A percentile compares a stretch with the other conserved stretches of the same genome.
Evolutionary conservation across 2,329 filamentous ascomycete genomes (phyloP).

Genomic region (Ascochyta lentis): DNA sequence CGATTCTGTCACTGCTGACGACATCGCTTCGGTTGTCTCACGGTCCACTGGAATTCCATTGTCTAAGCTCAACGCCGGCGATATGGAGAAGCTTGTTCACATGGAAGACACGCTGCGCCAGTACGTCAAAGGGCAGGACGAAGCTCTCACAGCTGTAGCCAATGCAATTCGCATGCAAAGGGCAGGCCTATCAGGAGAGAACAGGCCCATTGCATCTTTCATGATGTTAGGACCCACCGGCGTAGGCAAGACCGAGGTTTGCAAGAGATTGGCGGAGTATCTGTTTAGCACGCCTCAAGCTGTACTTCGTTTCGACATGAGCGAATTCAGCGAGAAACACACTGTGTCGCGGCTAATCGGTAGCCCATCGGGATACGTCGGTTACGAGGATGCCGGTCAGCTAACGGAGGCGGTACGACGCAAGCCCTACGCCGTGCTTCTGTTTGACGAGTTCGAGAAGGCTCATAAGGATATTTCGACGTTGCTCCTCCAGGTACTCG

Average conservation of each 20-base stretch:
- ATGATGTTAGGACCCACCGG: slow-evolving; percentile 98
- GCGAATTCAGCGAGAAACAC: slow-evolving; percentile 96
- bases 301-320: slow-evolving; percentile 96
- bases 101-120: slow-evolving; percentile 91
- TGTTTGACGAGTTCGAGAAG: slow-evolving; percentile 98
- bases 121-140: slow-evolving; percentile 89
- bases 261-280: slow-evolving; percentile 93
- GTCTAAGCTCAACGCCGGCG: slow-evolving; percentile 88
- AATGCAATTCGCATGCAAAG: slow-evolving; percentile 94
- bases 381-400: slow-evolving; percentile 96
- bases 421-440: slow-evolving; percentile 91
- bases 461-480: slow-evolving; percentile 94
- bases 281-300: slow-evolving; percentile 91
- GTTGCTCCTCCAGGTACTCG: slow-evolving; percentile 88
- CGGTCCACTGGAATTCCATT: slow-evolving; percentile 92
- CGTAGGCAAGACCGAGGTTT: slow-evolving; percentile 95
- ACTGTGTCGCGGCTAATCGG: slow-evolving; percentile 93
- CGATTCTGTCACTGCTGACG: slow-evolving; percentile 92
- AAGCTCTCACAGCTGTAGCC: slow-evolving; percentile 87
- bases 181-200: slow-evolving; percentile 89
- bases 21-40: slow-evolving; percentile 91
- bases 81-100: slow-evolving; percentile 91
- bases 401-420: slow-evolving; percentile 92
- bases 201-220: slow-evolving; percentile 89
- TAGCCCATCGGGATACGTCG: slow-evolving; percentile 84